Conservation (phyloP, 257 asterid species). For the Paulownia fortunei region DNA sequence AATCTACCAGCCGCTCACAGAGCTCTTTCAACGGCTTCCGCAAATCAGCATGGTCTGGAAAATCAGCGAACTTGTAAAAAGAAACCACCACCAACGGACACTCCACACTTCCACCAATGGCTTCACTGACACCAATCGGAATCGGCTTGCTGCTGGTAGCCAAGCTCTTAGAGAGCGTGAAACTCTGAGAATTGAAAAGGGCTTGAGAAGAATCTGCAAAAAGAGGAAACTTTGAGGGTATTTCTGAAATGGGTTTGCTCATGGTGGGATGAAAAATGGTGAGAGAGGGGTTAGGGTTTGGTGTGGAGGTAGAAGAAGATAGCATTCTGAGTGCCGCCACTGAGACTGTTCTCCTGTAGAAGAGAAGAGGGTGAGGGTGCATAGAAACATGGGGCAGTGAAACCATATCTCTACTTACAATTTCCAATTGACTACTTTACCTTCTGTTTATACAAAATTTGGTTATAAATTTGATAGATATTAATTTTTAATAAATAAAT, state of each 20-base stretch:
- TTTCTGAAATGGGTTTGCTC: constrained; percentile 40
- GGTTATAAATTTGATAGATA: background rate
- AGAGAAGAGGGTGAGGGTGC: constrained; percentile 44
- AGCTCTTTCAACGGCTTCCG: constrained; percentile 80
- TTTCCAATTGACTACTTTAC: background rate
- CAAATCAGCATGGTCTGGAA: constrained; percentile 74
- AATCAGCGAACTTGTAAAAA: constrained; percentile 82
- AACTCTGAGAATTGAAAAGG: constrained; percentile 40
- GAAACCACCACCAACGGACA: constrained; percentile 75
- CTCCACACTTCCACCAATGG: constrained; percentile 27
- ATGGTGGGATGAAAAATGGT: constrained; percentile 29
- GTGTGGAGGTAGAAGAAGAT: constrained; percentile 39
- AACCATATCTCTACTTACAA: constrained; percentile 14
- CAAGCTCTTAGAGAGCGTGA: constrained; percentile 39
- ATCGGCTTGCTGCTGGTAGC: constrained; percentile 34
- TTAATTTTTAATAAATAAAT: background rate
- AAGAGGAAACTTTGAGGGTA: constrained; percentile 38
- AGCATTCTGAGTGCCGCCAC: constrained; percentile 44
- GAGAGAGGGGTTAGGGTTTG: constrained; percentile 46
- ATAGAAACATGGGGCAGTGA: constrained; percentile 32
- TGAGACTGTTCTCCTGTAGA: constrained; percentile 45
- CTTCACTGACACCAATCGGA: constrained; percentile 14
- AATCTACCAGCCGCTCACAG: constrained; percentile 72
- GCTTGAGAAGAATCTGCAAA: constrained; percentile 46
- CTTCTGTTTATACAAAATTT: background rate